Base-by-base conservation (phyloP, 2,329 filamentous ascomycete genomes). In the Exutisphaerella laricina region DNA sequence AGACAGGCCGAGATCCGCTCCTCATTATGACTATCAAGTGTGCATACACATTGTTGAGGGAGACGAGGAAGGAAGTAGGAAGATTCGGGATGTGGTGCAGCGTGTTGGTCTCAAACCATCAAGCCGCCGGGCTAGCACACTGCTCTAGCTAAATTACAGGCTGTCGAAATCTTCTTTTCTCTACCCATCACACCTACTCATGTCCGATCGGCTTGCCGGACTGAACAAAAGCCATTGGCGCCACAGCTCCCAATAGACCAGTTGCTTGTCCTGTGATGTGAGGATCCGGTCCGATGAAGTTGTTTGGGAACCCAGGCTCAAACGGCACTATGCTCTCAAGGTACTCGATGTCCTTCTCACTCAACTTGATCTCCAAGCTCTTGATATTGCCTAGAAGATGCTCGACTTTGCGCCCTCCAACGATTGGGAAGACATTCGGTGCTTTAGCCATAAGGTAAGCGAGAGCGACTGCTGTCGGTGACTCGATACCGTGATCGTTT, bases 361-460 rank as follows among this genome's bases (percentile, higher is more conserved):
- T 74, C 25, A 89, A 66, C 41, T 72, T 66, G 30, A 88, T 66
- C 1, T 69, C 71, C 26, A 89, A 68, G 0, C 82, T 80, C 55
- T 82, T 75, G 51, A 88, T 82, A 56, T 87, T 88, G 44, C 71
- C 73, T 58, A 80, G 75, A 29, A 89, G 66, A 58, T 88, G 83
- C 37, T 82, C 77, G 7, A 85, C 62, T 54, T 80, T 87, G 8
- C 83, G 73, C 0, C 81, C 80, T 8, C 84, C 84, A 4, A 87
- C 70, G 80, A 55, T 85, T 79, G 0, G 82, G 77, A 51, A 54
- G 1, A 80, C 70, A 33, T 57, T 52, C 9, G 43, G 51, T n/a
- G 52, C 50, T 66, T 88, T 87, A 51, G 79, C 74, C 72, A 85
- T 75, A 10, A 88, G 79, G 57, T 88, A 88, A 2, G 84, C 84